Percentiles rank a stretch among this genome's conserved stretches.
phyloP scores from a whole-genome alignment of 306 rosid species.

The Potentilla sterilis region DNA sequence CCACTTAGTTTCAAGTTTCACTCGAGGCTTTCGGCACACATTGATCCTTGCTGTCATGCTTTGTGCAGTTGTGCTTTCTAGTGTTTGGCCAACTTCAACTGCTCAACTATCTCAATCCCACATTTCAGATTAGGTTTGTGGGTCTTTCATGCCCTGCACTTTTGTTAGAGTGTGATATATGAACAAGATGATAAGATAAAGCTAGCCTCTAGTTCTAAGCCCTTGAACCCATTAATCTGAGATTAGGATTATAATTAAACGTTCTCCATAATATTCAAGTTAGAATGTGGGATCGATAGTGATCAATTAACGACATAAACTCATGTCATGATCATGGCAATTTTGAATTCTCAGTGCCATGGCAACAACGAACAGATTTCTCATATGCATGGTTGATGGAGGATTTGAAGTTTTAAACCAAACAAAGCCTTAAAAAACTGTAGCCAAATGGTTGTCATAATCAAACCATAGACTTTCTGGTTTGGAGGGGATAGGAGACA shows the following conservation, averaged over 20 bases:
- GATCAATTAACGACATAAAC: constrained; percentile 4
- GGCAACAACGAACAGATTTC: not conserved
- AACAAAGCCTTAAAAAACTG: constrained; percentile 29
- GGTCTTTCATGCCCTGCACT: constrained; percentile 48
- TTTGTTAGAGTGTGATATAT: constrained; percentile 29
- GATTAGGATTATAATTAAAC: constrained; percentile 24
- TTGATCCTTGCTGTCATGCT: not conserved
- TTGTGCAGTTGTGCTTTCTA: not conserved
- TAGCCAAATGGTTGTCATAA: constrained; percentile 56
- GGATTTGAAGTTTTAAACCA: constrained; percentile 7
- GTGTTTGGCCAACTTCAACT: constrained; percentile 47
- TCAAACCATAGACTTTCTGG: constrained; percentile 52
- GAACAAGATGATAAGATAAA: constrained; percentile 34
- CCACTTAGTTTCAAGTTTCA: constrained; percentile 1
- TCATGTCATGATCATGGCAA: constrained; percentile 16
- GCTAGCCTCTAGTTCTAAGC: constrained; percentile 10
- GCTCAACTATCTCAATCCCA: constrained; percentile 33
- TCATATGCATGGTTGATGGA: not conserved
- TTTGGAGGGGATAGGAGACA: constrained; percentile 53
- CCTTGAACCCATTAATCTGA: constrained; percentile 23
- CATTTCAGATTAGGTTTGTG: constrained; percentile 24
- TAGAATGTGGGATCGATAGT: constrained; percentile 15
- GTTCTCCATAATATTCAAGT: constrained; percentile 5
- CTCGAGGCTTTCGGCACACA: not conserved
- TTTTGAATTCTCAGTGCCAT: constrained; percentile 1